Evolutionary conservation across 1,284 basidiomycete genomes (phyloP).

Genomic region (Ganoderma multipileum): DNA sequence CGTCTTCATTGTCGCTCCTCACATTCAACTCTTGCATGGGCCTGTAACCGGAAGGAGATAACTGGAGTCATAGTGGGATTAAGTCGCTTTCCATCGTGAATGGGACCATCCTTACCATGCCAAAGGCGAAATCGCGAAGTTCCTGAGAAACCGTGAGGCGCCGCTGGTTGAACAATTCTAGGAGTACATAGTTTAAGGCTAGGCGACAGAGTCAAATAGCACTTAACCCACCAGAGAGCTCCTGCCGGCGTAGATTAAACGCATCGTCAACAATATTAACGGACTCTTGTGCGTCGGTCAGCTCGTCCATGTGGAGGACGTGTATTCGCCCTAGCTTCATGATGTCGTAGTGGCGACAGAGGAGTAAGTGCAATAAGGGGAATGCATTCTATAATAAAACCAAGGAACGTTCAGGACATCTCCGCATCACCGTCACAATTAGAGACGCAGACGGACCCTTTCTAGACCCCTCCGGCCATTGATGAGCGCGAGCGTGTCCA

Average conservation of each 20-base stretch:
- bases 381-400: conserved; percentile 30
- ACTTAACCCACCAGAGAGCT: background rate
- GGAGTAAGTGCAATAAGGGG: conserved; percentile 34
- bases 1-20: background rate
- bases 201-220: background rate
- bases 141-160: conserved; percentile 29
- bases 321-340: conserved; percentile 30
- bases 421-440: background rate
- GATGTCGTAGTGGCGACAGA: conserved; percentile 34
- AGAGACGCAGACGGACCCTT: conserved; percentile 22
- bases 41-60: background rate
- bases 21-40: background rate
- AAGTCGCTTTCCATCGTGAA: background rate
- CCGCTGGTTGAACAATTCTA: conserved; percentile 34
- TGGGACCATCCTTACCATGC: conserved; percentile 26
- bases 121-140: conserved; percentile 29
- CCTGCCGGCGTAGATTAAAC: conserved; percentile 5
- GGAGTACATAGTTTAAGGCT: background rate
- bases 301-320: conserved; percentile 29
- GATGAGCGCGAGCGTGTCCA: conserved; percentile 34
- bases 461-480: conserved; percentile 34
- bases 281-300: conserved; percentile 19
- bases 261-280: conserved; percentile 19
- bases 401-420: background rate
- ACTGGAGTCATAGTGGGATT: background rate